Conservation (phyloP, 2,329 filamentous ascomycete species). For the Penicillium sp. region DNA sequence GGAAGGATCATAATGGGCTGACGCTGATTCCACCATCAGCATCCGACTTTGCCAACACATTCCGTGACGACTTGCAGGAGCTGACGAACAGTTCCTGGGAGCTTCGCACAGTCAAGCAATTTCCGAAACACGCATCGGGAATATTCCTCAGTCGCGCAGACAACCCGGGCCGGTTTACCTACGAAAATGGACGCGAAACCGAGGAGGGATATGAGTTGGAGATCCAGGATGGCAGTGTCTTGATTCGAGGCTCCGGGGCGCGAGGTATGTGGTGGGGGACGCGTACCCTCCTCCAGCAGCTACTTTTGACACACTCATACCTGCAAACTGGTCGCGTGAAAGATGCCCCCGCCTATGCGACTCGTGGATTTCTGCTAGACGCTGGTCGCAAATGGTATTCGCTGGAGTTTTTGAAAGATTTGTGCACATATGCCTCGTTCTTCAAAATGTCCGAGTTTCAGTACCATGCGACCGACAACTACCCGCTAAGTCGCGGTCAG, state of each 20-base stretch:
- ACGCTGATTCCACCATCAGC: slow-evolving; percentile 47
- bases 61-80: slow-evolving; percentile 39
- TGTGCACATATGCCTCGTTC: slow-evolving; percentile 53
- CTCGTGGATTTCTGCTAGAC: slow-evolving; percentile 47
- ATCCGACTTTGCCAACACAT: slow-evolving; percentile 43
- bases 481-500: slow-evolving; percentile 44
- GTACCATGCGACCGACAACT: slow-evolving; percentile 52
- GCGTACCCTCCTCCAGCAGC: slow-evolving; percentile 47
- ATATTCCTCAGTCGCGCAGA: slow-evolving; percentile 36
- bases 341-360: slow-evolving; percentile 47
- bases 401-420: slow-evolving; percentile 46
- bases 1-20: slow-evolving; percentile 39
- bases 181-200: slow-evolving; percentile 41
- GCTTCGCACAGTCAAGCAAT: slow-evolving; percentile 31
- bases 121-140: slow-evolving; percentile 31
- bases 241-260: slow-evolving; percentile 46
- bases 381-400: slow-evolving; percentile 51
- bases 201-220: slow-evolving; percentile 46
- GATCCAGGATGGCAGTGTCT: slow-evolving; percentile 31
- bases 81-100: slow-evolving; percentile 38
- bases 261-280: slow-evolving; percentile 54
- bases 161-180: slow-evolving; percentile 29
- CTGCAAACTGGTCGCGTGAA: slow-evolving; percentile 38
- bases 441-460: slow-evolving; percentile 55
- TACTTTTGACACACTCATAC: slow-evolving; percentile 33